These are phyloP conservation scores for Coniferiporia weirii DNA, from an alignment of 1,284 basidiomycete species.

Conservation along the genomic window DNA sequence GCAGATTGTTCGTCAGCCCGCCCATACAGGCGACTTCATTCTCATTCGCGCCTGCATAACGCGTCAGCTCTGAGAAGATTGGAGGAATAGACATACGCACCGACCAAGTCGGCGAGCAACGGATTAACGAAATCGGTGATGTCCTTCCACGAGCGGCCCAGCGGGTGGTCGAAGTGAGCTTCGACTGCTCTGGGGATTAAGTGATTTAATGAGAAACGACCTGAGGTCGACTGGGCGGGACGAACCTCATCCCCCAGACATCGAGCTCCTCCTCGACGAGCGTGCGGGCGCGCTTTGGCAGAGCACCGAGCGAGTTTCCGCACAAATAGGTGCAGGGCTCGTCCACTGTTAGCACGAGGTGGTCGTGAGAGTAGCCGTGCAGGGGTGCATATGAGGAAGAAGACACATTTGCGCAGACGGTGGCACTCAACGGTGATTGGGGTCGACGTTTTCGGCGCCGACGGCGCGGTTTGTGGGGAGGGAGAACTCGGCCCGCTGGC, in stretches of 20 bases:
- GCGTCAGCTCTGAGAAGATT: not conserved
- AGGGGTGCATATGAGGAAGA: not conserved
- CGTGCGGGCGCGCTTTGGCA: conserved; percentile 68
- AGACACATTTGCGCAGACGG: no score
- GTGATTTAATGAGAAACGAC: not conserved
- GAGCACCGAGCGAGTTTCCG: conserved; percentile 90
- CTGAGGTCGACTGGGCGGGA: conserved; percentile 15
- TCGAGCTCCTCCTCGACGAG: conserved; percentile 82
- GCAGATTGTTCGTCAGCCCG: conserved; percentile 91
- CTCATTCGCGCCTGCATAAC: conserved; percentile 67
- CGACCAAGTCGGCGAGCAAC: conserved; percentile 79
- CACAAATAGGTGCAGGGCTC: conserved; percentile 80
- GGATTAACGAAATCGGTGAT: conserved; percentile 73
- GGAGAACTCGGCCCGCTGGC: conserved; percentile 6
- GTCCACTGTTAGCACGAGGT: conserved; percentile 35
- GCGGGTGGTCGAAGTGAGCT: conserved; percentile 89
- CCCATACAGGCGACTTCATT: conserved; percentile 92
- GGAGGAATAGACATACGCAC: conserved; percentile 36
- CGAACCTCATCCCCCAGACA: conserved; percentile 82
- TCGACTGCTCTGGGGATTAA: conserved; percentile 65
- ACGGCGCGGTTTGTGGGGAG: conserved; percentile 14
- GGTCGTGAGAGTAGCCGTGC: conserved; percentile 9
- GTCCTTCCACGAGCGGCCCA: conserved; percentile 79
- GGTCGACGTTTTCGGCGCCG: not conserved
- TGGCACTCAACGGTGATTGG: conserved; percentile 6